phyloP scores from a whole-genome alignment of 2,329 filamentous ascomycete genomes.

The Aspergillus cejpii region DNA sequence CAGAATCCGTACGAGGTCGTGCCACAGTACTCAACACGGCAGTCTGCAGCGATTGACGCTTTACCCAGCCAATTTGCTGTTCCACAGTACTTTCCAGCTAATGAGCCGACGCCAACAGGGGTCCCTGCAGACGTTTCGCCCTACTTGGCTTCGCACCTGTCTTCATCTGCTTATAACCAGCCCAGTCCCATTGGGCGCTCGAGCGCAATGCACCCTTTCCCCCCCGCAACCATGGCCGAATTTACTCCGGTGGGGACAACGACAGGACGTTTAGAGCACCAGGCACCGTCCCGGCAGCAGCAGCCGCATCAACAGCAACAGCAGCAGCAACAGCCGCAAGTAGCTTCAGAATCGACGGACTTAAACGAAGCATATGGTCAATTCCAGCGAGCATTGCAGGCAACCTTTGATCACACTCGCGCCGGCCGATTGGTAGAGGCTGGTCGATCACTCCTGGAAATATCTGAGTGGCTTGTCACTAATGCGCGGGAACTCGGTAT shows the following conservation, averaged over 20 bases:
- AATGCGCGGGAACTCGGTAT: constrained; percentile 62
- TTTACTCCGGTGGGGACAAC: constrained; percentile 31
- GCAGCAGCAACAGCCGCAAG: constrained; percentile 23
- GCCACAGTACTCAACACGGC: constrained; percentile 67
- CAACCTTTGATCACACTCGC: constrained; percentile 65
- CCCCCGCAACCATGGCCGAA: constrained; percentile 48
- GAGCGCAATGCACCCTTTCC: constrained; percentile 47
- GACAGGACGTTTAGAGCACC: constrained; percentile 35
- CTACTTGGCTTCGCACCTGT: constrained; percentile 61
- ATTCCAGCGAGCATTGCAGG: constrained; percentile 51
- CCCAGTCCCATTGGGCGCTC: constrained; percentile 52
- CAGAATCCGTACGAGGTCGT: constrained; percentile 66
- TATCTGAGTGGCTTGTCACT: constrained; percentile 61
- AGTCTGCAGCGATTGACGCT: constrained; percentile 71
- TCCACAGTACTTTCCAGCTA: constrained; percentile 66
- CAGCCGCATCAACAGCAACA: constrained; percentile 20
- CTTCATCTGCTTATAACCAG: constrained; percentile 53
- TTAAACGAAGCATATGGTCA: constrained; percentile 63
- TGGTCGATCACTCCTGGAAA: constrained; percentile 51
- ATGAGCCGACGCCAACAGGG: constrained; percentile 58
- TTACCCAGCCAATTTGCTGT: constrained; percentile 61
- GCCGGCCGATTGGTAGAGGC: constrained; percentile 56
- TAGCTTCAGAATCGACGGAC: constrained; percentile 41
- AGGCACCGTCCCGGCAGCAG: constrained; percentile 22
- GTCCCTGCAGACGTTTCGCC: constrained; percentile 51